These are phyloP conservation scores for Ascosphaera apis DNA, from an alignment of 2,329 filamentous ascomycete species.

Conservation along the genomic window DNA sequence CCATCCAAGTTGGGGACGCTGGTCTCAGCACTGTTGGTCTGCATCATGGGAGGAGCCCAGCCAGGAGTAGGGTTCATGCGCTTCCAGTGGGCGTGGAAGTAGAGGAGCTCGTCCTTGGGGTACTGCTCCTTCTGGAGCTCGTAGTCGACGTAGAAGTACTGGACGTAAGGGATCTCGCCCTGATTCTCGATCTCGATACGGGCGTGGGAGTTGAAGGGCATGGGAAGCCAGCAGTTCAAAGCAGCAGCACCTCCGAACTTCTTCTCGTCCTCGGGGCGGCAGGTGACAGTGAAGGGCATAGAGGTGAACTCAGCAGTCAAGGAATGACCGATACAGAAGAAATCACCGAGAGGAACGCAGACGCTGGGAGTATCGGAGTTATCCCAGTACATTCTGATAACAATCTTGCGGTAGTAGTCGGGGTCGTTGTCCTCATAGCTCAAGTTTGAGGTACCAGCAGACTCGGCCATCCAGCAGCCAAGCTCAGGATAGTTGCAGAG, in stretches of 20 bases:
- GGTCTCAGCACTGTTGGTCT: constrained; percentile 11
- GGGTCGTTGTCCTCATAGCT: constrained; percentile 14
- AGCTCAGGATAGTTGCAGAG: constrained; percentile 15
- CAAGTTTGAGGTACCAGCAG: constrained; percentile 12
- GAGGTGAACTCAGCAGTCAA: constrained; percentile 15
- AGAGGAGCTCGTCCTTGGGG: constrained; percentile 11
- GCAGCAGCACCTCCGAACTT: constrained; percentile 14
- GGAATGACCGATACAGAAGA: constrained; percentile 14
- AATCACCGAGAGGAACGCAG: constrained; percentile 12
- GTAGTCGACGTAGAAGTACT: constrained; percentile 17
- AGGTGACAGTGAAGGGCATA: constrained; percentile 13
- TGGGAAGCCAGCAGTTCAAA: constrained; percentile 14
- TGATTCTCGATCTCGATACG: constrained; percentile 17
- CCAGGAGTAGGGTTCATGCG: constrained; percentile 12
- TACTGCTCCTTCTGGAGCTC: constrained; percentile 10
- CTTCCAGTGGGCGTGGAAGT: constrained; percentile 15
- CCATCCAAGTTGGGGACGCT: constrained; percentile 10
- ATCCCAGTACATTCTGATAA: constrained; percentile 17
- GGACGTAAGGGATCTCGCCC: constrained; percentile 13
- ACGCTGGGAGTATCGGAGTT: constrained; percentile 13
- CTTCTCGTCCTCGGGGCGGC: constrained; percentile 14
- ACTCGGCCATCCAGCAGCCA: constrained; percentile 15
- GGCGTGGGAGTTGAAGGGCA: constrained; percentile 16
- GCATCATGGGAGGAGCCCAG: constrained; percentile 11
- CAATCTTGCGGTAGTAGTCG: constrained; percentile 15